Percentiles rank a stretch among this genome's conserved stretches.
Conservation (phyloP, 139 green algal genomes). For the Chlorella ohadii region DNA sequence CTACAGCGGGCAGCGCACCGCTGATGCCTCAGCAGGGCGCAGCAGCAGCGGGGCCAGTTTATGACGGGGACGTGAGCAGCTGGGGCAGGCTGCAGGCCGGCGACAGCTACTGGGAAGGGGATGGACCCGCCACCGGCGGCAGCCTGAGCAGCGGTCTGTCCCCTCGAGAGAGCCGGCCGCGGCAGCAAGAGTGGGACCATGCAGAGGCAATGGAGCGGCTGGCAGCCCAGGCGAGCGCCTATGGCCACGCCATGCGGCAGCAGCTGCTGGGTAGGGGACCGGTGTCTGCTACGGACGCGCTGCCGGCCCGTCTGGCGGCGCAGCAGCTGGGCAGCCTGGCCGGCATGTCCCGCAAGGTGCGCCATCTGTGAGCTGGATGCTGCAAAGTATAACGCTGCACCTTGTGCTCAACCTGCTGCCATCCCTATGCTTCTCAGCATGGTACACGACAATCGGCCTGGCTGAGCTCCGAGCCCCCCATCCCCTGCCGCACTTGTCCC, state of each 20-base stretch:
- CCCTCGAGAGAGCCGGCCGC: constrained; percentile 55
- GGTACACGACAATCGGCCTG: too few species aligned
- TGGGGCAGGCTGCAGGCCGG: background rate
- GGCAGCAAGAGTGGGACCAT: constrained; percentile 44
- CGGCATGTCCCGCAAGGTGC: constrained; percentile 82
- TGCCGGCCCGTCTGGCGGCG: constrained; percentile 80
- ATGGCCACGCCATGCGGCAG: constrained; percentile 47
- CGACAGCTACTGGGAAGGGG: too few species aligned
- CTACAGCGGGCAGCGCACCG: background rate
- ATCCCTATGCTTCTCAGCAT: too few species aligned
- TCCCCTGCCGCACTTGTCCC: too few species aligned
- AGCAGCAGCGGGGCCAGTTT: background rate
- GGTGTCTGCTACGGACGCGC: constrained; percentile 74
- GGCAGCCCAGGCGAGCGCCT: constrained; percentile 29
- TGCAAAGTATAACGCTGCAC: too few species aligned
- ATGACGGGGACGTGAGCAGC: background rate
- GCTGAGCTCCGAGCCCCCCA: too few species aligned
- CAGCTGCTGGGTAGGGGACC: constrained; percentile 44
- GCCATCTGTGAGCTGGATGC: too few species aligned
- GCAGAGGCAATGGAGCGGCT: constrained; percentile 43
- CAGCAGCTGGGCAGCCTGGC: constrained; percentile 80
- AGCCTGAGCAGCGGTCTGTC: constrained; percentile 78
- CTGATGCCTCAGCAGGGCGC: background rate
- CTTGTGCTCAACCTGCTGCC: too few species aligned
- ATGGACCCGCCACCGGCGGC: background rate